Base-by-base conservation (phyloP, 1,284 basidiomycete species). In the Melampsora larici-populina region DNA sequence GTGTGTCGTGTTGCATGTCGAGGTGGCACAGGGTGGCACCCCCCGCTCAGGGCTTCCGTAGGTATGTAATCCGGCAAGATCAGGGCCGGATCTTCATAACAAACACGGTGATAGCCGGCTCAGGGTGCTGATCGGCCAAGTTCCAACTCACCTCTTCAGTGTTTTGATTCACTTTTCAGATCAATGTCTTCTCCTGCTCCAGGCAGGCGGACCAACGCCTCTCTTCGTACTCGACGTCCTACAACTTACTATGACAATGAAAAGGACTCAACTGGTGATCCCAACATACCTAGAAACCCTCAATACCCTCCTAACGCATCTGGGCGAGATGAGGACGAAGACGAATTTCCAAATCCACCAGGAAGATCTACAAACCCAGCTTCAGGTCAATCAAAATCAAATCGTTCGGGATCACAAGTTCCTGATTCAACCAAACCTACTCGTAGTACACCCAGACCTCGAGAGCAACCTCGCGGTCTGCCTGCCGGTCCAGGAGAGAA, bases 141-240 rank as follows among this genome's bases (percentile, higher is more conserved):
- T 43, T 13, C 40, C 5, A 43, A 43, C 7, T 43, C 13, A 1
- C 6, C 6, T 4, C 11, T 43, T 43, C 40, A 11, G 7, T 43
- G 5, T 7, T 13, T 43, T 13, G 11, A 43, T 9, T 13, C 40
- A 43, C 36, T 43, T 9, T 43, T 13, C 40, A 43, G 11, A 43
- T 43, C 40, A 13, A 58, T 58, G 55, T n/a, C 55, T n/a, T 58
- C 55, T 58, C 55, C 55, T 58, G 55, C 55, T 58, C 55, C 55
- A 1, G 55, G 55, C 21, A 58, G 55, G 26, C 55, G 55, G 26
- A 29, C 55, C 1, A 58, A 65, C 29, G 66, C 70, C 24, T 78
- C 75, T 40, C 68, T 78, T 13, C 24, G 75, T 36, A 78, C 75
- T 46, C 58, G 70, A n/a, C 75, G 75, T 55, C 75, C 75, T n/a